Evolutionary conservation across 1,284 basidiomycete genomes (phyloP), one percentile per base, ranked within the genome.

Genomic region (Cutaneotrichosporon dermatis): DNA sequence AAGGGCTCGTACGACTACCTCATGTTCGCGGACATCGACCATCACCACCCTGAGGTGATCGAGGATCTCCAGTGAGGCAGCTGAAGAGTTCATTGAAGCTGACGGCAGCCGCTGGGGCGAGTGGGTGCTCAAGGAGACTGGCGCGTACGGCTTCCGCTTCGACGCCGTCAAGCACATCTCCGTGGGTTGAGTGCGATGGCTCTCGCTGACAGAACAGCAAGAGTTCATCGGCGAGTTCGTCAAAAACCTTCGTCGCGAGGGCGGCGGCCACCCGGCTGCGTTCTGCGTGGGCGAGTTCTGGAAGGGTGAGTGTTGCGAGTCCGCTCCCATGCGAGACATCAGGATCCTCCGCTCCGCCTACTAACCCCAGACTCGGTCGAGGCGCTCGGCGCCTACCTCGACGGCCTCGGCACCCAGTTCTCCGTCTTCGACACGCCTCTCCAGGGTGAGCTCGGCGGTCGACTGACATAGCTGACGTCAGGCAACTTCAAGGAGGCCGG

Each of bases 131-230:
- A 69, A 92, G 85, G 88, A 86, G 44, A 92, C 89, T 1, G 87
- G 87, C 4, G 89, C 86, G 9, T 80, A 81, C 36, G 92, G 92
- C 3, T 92, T 93, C 76, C 83, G 92, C 48, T 82, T 94, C 41
- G 92, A 94, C 69, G 92, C 92, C 10, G 89, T 92, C 69, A 94
- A 93, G 73, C 76, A 76, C 66, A 77, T 77, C 54, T 76, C 74
- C 25, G 25, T 25, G 25, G 25, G 25, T 25, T 25, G 25, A 25
- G 25, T 25, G 25, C 25, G 25, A 25, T 25, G 25, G 25, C 25
- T 25, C 25, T 25, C 25, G 25, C 25, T 25, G 25, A 25, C 25
- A 25, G 25, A 25, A 25, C 25, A 25, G 4, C 71, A 64, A 55
- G 69, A 67, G 0, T 84, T 84, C 67, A 82, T 84, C 51, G 74